Conservation (phyloP, 139 green algal species). For the Closterium sp. region DNA sequence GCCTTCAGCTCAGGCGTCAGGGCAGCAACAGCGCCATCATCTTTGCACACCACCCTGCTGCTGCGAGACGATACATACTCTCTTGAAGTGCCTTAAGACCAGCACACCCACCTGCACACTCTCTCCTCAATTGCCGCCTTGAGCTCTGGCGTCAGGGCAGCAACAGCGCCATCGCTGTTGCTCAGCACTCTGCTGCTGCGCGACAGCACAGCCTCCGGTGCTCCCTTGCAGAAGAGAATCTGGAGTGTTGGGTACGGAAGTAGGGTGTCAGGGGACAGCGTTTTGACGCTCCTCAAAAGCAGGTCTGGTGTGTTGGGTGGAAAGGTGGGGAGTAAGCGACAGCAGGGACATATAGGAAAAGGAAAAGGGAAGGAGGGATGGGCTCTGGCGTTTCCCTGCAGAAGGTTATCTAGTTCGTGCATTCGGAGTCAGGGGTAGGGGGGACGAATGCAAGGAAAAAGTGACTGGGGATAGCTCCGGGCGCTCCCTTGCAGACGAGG, state of each 20-base stretch:
- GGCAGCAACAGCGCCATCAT: background rate
- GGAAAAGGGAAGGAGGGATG: background rate
- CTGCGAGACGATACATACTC: background rate
- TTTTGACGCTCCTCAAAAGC: background rate
- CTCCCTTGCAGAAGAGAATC: constrained; percentile 57
- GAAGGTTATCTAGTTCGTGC: too few species aligned
- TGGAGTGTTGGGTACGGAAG: constrained; percentile 8
- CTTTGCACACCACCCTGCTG: background rate
- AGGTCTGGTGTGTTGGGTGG: background rate
- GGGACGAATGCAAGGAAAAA: too few species aligned
- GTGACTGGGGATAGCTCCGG: too few species aligned
- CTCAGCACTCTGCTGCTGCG: constrained; percentile 59
- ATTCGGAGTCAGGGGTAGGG: too few species aligned
- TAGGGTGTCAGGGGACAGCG: background rate
- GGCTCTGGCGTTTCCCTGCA: too few species aligned
- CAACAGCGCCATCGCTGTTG: constrained; percentile 53
- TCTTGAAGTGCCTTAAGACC: too few species aligned
- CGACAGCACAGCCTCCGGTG: constrained; percentile 52
- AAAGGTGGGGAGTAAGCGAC: background rate
- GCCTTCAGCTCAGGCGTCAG: background rate
- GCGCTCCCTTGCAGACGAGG: too few species aligned
- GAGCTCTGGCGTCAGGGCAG: background rate
- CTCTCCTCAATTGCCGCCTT: background rate
- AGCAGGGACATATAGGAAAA: background rate
- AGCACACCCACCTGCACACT: background rate